Evolutionary conservation across 257 asterid species (phyloP).

Genomic region (Ophiorrhiza pumila): DNA sequence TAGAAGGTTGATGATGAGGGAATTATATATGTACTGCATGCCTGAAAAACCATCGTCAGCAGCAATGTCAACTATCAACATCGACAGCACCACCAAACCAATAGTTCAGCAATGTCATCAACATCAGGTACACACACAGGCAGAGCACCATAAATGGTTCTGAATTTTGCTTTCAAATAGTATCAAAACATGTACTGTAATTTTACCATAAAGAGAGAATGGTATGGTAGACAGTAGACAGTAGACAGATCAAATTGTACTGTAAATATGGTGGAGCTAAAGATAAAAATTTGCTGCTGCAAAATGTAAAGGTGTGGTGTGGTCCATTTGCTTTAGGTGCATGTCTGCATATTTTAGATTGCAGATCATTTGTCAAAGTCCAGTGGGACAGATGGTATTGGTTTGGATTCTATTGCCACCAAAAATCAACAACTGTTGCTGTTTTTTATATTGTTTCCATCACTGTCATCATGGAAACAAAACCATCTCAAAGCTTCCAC

Average conservation of each 20-base stretch:
- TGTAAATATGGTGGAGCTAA: slow-evolving; percentile 8
- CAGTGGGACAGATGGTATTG: slow-evolving; percentile 4
- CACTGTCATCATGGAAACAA: slow-evolving; percentile 2
- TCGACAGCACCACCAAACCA: neutral
- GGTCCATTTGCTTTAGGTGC: slow-evolving; percentile 12
- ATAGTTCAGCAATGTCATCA: slow-evolving; percentile 5
- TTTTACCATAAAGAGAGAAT: neutral
- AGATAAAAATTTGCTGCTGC: slow-evolving; percentile 2
- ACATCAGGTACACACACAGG: slow-evolving; percentile 7
- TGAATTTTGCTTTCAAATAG: slow-evolving; percentile 10
- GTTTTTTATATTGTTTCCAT: slow-evolving; percentile 8
- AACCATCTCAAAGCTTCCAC: neutral
- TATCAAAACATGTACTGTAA: neutral
- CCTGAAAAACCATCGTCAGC: too few species aligned
- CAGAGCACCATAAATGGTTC: slow-evolving; percentile 14
- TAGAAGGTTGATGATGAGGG: neutral
- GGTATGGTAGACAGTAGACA: too few species aligned
- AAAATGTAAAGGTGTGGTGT: slow-evolving; percentile 6
- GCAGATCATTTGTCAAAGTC: slow-evolving; percentile 18
- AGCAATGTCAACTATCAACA: slow-evolving; percentile 7
- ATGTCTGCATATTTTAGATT: neutral
- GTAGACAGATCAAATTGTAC: neutral
- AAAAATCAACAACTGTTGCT: neutral
- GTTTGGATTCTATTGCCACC: neutral
- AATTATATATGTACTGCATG: slow-evolving; percentile 1